Evolutionary conservation across 345 rosid species (phyloP).

Genomic region (Nephelium lappaceum): DNA sequence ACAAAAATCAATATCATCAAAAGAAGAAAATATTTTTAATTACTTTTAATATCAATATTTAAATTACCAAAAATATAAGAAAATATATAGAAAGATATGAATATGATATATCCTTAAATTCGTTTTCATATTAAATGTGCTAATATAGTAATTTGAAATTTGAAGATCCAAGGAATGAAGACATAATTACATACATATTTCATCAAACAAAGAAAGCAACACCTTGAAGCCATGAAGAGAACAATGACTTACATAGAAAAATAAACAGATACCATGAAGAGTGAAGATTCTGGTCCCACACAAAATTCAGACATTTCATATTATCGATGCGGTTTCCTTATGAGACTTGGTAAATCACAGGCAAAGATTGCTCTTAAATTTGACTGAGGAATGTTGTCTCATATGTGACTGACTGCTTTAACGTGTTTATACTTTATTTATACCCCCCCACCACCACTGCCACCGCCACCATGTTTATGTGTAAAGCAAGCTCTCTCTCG

Average conservation of each 20-base stretch:
- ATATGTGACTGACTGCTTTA: not conserved
- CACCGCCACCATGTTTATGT: not conserved
- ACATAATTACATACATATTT: constrained; percentile 16
- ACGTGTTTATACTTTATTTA: not conserved
- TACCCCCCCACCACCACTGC: not conserved
- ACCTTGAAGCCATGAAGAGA: not conserved
- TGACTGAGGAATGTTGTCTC: not conserved
- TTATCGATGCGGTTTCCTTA: not conserved
- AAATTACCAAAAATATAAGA: too few relatives aligned
- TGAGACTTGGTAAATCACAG: not conserved
- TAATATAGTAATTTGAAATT: too few relatives aligned
- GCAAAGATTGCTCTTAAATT: not conserved
- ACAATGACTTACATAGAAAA: too few relatives aligned
- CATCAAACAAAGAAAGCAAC: not conserved
- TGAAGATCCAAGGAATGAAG: constrained; percentile 25
- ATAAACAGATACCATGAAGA: not conserved
- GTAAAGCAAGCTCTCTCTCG: not conserved
- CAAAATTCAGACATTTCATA: too few relatives aligned
- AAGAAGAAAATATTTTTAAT: too few relatives aligned
- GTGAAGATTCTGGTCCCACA: constrained; percentile 16
- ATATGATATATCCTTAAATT: too few relatives aligned
- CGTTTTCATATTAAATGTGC: too few relatives aligned
- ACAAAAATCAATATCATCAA: too few relatives aligned
- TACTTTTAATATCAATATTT: too few relatives aligned
- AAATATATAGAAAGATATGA: too few relatives aligned